A percentile compares a stretch with the other conserved stretches of the same genome.
These are phyloP conservation scores for Colletotrichum orbiculare DNA, from an alignment of 2,329 filamentous ascomycete genomes.

Conservation along the genomic window DNA sequence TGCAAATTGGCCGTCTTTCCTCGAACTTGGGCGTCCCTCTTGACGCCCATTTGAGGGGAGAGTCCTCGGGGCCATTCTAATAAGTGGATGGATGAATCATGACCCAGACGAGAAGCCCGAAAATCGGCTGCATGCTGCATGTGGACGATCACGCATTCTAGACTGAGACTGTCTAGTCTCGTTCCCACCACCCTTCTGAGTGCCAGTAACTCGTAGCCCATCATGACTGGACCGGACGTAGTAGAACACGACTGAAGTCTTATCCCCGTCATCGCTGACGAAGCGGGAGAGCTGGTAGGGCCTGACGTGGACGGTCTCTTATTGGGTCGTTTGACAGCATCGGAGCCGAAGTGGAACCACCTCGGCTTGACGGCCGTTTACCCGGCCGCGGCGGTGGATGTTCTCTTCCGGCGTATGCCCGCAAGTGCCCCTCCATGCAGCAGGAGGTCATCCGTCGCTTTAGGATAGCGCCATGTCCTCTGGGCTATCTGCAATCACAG, in stretches of 20 bases:
- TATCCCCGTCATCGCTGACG: conserved; percentile 33
- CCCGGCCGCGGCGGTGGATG: conserved; percentile 20
- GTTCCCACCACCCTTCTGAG: conserved; percentile 25
- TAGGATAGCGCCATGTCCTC: conserved; percentile 17
- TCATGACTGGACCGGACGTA: conserved; percentile 30
- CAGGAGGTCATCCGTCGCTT: conserved; percentile 18
- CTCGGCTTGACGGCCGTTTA: conserved; percentile 14
- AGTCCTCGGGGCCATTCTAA: conserved; percentile 19
- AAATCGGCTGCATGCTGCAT: conserved; percentile 32
- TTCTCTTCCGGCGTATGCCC: conserved; percentile 30
- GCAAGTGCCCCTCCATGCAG: conserved; percentile 16
- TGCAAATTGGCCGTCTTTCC: conserved; percentile 5
- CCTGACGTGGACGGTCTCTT: conserved; percentile 12
- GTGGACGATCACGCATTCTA: conserved; percentile 21
- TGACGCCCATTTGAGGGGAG: conserved; percentile 2
- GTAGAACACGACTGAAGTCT: conserved; percentile 4
- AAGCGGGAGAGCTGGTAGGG: conserved; percentile 2
- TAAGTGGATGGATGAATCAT: conserved; percentile 31
- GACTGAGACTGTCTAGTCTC: conserved; percentile 25
- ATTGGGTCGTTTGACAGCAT: conserved; percentile 28
- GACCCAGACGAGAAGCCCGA: conserved; percentile 21
- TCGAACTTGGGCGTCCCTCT: conserved; percentile 13
- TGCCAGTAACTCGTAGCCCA: conserved; percentile 4
- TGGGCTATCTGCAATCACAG: conserved; percentile 1
- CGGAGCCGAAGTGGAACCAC: conserved; percentile 34